phyloP scores from a whole-genome alignment of 2,329 filamentous ascomycete species.

The Lecanicillium sp. region DNA sequence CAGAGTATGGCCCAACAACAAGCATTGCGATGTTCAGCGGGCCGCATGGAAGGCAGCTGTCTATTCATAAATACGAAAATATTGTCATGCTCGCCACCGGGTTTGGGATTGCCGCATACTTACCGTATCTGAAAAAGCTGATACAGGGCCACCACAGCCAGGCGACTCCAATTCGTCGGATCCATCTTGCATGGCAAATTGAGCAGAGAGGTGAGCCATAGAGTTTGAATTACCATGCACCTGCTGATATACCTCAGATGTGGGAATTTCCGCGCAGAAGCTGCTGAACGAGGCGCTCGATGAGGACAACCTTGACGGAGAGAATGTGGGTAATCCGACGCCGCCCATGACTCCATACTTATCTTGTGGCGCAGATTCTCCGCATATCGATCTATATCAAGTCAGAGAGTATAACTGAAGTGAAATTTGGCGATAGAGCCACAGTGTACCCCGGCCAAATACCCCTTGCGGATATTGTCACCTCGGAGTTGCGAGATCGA shows the following conservation, averaged over 20 bases:
- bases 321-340: not conserved
- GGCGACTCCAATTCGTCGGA: slow-evolving; percentile 14
- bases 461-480: slow-evolving; percentile 1
- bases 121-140: slow-evolving; percentile 25
- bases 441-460: not conserved
- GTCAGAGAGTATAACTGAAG: not conserved
- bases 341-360: not conserved
- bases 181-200: slow-evolving; percentile 25
- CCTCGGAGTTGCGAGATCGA: not conserved
- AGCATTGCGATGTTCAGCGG: slow-evolving; percentile 1
- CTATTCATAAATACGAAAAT: slow-evolving; percentile 16
- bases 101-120: slow-evolving; percentile 22
- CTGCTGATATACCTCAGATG: not conserved
- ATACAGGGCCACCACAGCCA: slow-evolving; percentile 23
- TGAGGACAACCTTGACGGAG: slow-evolving; percentile 1
- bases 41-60: not conserved
- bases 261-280: slow-evolving; percentile 1
- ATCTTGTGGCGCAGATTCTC: not conserved
- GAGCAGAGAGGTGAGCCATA: not conserved
- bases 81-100: slow-evolving; percentile 24
- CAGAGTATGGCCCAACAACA: not conserved
- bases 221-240: not conserved
- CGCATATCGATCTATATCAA: slow-evolving; percentile 1
- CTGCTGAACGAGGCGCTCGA: slow-evolving; percentile 1
- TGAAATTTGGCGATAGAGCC: not conserved